Conservation (phyloP, 1,139 yeast species). For the Suhomyces panamericanus region DNA sequence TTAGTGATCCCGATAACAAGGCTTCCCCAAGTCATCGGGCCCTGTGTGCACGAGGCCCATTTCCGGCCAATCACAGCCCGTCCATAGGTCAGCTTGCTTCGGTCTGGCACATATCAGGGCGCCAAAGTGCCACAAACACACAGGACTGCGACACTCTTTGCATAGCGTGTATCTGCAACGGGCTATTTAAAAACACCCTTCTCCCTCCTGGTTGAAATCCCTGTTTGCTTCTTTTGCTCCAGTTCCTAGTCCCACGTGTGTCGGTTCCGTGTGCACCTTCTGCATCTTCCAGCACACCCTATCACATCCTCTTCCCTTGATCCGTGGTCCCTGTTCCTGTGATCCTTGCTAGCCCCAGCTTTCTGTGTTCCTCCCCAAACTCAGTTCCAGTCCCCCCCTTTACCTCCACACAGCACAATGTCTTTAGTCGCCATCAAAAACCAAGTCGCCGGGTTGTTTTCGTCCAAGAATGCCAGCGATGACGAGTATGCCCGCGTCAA, state of each 20-base stretch:
- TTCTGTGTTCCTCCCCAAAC: background rate
- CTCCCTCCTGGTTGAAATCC: background rate
- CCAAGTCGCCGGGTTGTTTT: slow-evolving; percentile 29
- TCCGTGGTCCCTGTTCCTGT: background rate
- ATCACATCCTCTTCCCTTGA: too few relatives aligned
- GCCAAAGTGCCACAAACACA: slow-evolving; percentile 3
- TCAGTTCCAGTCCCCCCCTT: background rate
- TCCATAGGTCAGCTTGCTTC: slow-evolving; percentile 2
- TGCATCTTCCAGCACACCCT: too few relatives aligned
- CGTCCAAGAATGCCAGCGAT: slow-evolving; percentile 23
- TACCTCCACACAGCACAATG: slow-evolving; percentile 20
- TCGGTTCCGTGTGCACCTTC: background rate
- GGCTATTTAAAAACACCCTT: slow-evolving; percentile 4
- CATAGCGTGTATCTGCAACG: background rate
- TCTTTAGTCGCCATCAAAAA: slow-evolving; percentile 45
- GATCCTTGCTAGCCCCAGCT: background rate
- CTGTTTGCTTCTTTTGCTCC: slow-evolving; percentile 2
- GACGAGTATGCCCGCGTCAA: slow-evolving; percentile 39
- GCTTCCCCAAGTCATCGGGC: background rate
- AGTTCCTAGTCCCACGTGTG: background rate
- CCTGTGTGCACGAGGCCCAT: background rate
- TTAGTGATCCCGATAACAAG: background rate
- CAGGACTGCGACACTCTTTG: background rate
- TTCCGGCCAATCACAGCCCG: slow-evolving; percentile 2
- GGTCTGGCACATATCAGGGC: slow-evolving; percentile 1